These are phyloP conservation scores for Colletotrichum sansevieriae DNA, from an alignment of 2,329 filamentous ascomycete species.

Conservation along the genomic window DNA sequence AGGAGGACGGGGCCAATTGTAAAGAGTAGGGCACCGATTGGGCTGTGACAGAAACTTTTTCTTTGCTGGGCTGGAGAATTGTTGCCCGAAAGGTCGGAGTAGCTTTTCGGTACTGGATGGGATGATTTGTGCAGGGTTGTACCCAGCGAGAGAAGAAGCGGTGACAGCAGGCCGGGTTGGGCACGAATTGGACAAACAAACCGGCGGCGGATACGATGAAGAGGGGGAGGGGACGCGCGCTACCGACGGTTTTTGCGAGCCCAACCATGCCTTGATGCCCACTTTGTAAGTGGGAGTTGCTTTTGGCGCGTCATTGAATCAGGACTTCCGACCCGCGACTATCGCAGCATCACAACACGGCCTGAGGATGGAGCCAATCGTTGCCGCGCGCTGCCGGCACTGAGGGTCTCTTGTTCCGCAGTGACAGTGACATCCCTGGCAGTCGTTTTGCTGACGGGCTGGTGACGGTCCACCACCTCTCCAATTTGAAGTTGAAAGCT, in stretches of 20 bases:
- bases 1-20: conserved; percentile 34
- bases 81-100: conserved; percentile 51
- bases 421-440: conserved; percentile 9
- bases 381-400: not conserved
- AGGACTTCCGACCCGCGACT: conserved; percentile 5
- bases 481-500: not conserved
- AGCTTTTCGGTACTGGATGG: conserved; percentile 46
- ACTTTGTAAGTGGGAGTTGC: conserved; percentile 35
- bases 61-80: conserved; percentile 44
- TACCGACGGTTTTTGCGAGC: conserved; percentile 37
- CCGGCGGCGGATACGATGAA: conserved; percentile 35
- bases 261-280: conserved; percentile 45
- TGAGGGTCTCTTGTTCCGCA: conserved; percentile 4
- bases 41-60: conserved; percentile 46
- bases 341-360: conserved; percentile 3
- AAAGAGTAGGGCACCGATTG: conserved; percentile 48
- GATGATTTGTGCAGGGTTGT: conserved; percentile 50
- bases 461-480: conserved; percentile 11
- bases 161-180: conserved; percentile 45
- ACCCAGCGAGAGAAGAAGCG: conserved; percentile 51
- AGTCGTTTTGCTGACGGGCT: conserved; percentile 16
- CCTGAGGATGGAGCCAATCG: conserved; percentile 25
- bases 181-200: conserved; percentile 43
- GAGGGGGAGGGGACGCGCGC: conserved; percentile 37
- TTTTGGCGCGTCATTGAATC: conserved; percentile 37